These are phyloP conservation scores for Nitzschia sp. DNA, from an alignment of 108 stramenopile species.

Conservation along the genomic window DNA sequence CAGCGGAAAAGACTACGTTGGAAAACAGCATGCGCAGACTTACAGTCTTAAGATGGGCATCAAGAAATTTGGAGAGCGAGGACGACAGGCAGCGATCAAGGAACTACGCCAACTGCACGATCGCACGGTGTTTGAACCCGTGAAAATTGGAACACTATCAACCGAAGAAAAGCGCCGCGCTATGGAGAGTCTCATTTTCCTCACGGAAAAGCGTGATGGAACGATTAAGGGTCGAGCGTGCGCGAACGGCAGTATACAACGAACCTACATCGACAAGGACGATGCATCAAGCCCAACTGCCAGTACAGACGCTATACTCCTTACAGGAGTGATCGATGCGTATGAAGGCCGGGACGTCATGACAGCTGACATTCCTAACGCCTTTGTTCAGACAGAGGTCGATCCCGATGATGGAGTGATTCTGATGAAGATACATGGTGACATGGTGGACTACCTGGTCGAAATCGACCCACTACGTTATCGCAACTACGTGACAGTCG, in stretches of 20 bases:
- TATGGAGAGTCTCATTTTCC: constrained; percentile 35
- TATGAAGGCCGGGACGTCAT: constrained; percentile 41
- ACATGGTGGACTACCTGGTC: constrained; percentile 28
- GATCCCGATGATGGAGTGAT: constrained; percentile 25
- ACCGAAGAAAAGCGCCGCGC: constrained; percentile 8
- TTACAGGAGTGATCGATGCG: constrained; percentile 48
- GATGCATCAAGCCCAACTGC: constrained; percentile 40
- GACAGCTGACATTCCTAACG: constrained; percentile 41
- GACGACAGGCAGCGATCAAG: constrained; percentile 19
- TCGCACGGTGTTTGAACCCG: constrained; percentile 27
- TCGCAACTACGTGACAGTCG: constrained; percentile 15
- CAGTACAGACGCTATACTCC: constrained; percentile 24
- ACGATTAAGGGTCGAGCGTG: constrained; percentile 33
- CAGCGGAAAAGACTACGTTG: background rate
- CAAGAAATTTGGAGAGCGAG: constrained; percentile 19
- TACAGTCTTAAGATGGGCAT: constrained; percentile 5
- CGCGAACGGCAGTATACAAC: constrained; percentile 39
- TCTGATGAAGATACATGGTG: constrained; percentile 21
- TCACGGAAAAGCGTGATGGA: constrained; percentile 39
- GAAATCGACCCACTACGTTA: constrained; percentile 30
- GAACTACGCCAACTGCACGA: constrained; percentile 48
- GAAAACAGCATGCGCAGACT: background rate
- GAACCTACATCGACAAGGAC: constrained; percentile 26
- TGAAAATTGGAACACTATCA: constrained; percentile 18
- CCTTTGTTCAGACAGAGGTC: constrained; percentile 45